phyloP scores from a whole-genome alignment of 768 basidiomycete genomes.

The Grammothele lineata region DNA sequence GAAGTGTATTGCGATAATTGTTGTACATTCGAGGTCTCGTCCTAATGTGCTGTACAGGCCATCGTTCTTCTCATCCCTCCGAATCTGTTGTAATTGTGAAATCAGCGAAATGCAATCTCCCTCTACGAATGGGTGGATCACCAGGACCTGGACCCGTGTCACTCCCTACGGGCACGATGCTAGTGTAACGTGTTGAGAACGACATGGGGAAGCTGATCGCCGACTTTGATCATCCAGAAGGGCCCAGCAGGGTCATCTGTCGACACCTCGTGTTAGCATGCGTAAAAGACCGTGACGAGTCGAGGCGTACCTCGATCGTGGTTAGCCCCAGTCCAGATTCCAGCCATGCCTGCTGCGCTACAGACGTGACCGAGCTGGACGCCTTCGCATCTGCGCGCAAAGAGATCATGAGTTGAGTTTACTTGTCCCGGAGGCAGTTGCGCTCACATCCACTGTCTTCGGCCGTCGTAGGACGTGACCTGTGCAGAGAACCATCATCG shows the following conservation, averaged over 20 bases:
- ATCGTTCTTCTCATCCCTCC: no score
- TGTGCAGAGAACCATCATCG: conserved; percentile 19
- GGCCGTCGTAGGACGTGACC: conserved; percentile 50
- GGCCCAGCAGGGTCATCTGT: conserved; percentile 66
- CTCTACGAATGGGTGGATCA: no score
- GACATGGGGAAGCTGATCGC: conserved; percentile 22
- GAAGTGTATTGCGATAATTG: no score
- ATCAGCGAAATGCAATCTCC: no score
- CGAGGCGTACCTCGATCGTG: conserved; percentile 47
- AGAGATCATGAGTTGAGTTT: neutral
- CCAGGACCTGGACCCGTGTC: no score
- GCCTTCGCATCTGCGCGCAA: conserved; percentile 52
- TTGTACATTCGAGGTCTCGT: no score
- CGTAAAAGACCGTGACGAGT: neutral
- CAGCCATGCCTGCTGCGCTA: conserved; percentile 63
- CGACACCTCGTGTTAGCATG: neutral
- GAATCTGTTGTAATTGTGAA: no score
- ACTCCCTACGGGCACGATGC: neutral
- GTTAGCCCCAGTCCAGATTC: conserved; percentile 60
- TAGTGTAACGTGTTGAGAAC: conserved; percentile 9
- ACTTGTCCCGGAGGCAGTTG: neutral
- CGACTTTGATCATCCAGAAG: conserved; percentile 69
- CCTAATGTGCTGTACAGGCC: no score
- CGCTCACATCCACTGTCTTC: conserved; percentile 56
- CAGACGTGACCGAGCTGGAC: conserved; percentile 62